Conservation (phyloP, 2,329 filamentous ascomycete genomes). For the Alternaria consortialis region DNA sequence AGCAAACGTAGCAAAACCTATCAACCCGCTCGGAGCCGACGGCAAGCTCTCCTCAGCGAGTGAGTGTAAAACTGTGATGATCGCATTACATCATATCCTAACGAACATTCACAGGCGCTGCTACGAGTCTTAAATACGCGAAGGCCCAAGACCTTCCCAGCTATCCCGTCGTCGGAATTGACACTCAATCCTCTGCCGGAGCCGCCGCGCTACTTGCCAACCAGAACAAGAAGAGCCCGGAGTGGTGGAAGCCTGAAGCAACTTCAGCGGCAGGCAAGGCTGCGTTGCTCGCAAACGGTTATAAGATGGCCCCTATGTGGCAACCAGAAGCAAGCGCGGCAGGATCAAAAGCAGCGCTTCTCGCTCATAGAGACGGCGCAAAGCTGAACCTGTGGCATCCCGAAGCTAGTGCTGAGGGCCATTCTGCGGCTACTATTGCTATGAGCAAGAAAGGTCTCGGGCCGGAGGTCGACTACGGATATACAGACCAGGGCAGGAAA, state of each 20-base stretch:
- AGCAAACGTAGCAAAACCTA: conserved; percentile 26
- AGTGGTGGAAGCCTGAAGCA: conserved; percentile 72
- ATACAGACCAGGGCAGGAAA: conserved; percentile 63
- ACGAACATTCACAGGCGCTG: conserved; percentile 60
- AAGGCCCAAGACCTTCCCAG: conserved; percentile 76
- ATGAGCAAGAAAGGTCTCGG: conserved; percentile 63
- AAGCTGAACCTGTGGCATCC: conserved; percentile 64
- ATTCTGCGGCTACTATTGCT: conserved; percentile 75
- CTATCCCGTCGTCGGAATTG: conserved; percentile 73
- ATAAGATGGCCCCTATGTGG: conserved; percentile 69
- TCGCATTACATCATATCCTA: conserved; percentile 10
- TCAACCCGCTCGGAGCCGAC: conserved; percentile 59
- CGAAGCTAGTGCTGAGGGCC: conserved; percentile 62
- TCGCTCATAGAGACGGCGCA: conserved; percentile 66
- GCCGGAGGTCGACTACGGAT: conserved; percentile 57
- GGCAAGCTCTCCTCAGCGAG: conserved; percentile 66
- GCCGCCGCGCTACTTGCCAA: conserved; percentile 79
- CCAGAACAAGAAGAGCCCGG: conserved; percentile 70
- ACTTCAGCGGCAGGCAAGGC: conserved; percentile 66
- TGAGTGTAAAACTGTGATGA: conserved; percentile 45
- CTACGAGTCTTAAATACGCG: conserved; percentile 74
- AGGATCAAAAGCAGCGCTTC: conserved; percentile 77
- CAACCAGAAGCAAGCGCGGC: conserved; percentile 70
- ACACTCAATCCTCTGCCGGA: conserved; percentile 69
- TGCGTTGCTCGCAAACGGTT: conserved; percentile 67